phyloP scores from a whole-genome alignment of 176 grass and related monocot species.

The Zizania latifolia region DNA sequence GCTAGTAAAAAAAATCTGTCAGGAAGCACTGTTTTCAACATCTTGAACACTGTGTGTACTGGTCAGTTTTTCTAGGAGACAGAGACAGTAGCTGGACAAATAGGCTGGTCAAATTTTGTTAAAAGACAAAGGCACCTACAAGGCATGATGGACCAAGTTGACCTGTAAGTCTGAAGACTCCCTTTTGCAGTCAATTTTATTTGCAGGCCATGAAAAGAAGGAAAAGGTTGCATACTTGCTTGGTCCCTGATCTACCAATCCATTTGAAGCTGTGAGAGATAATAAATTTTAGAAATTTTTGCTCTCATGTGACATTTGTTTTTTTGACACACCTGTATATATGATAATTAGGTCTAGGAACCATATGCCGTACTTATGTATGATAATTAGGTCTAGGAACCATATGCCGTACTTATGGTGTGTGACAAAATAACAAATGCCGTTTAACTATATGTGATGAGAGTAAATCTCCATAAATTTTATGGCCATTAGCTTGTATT shows the following conservation, averaged over 20 bases:
- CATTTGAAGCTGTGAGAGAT: neutral
- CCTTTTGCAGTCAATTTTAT: neutral
- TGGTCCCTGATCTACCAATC: slow-evolving; percentile 2
- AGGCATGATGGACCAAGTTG: slow-evolving; percentile 17
- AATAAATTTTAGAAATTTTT: too few species aligned
- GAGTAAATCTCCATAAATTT: too few species aligned
- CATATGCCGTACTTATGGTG: too few species aligned
- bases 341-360: too few species aligned
- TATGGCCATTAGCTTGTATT: neutral
- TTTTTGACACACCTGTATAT: too few species aligned
- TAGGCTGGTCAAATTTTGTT: slow-evolving; percentile 12
- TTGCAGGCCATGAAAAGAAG: slow-evolving; percentile 16
- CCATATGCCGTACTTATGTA: too few species aligned
- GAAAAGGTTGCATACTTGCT: slow-evolving; percentile 22
- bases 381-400: too few species aligned
- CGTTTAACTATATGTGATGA: too few species aligned
- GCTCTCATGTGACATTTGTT: too few species aligned
- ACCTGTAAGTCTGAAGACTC: slow-evolving; percentile 12
- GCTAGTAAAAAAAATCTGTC: neutral
- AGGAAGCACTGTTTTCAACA: neutral
- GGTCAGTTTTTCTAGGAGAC: slow-evolving; percentile 2
- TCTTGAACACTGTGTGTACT: neutral
- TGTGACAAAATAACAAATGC: too few species aligned
- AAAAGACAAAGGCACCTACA: slow-evolving; percentile 13
- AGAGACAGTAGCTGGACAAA: neutral